Evolutionary conservation across 1,284 basidiomycete genomes (phyloP).

Genomic region (Wallemia ichthyophaga): DNA sequence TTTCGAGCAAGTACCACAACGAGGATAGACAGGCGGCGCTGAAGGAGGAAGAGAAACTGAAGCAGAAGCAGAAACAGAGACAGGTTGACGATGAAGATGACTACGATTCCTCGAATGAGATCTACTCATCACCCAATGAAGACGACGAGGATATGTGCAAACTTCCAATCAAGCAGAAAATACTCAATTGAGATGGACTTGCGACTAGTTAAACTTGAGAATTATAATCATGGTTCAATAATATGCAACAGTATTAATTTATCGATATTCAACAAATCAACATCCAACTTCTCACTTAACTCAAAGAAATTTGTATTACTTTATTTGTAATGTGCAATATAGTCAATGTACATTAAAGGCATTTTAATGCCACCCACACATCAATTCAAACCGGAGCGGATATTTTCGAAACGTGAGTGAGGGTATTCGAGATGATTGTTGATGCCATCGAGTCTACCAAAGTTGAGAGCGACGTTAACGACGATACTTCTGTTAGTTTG

Average conservation of each 20-base stretch:
- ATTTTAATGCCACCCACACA: no score
- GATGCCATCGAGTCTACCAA: slow-evolving; percentile 11
- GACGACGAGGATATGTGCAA: not conserved
- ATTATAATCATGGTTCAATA: no score
- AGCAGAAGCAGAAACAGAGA: no score
- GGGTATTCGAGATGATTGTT: slow-evolving; percentile 15
- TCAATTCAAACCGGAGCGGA: slow-evolving; percentile 9
- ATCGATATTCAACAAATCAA: no score
- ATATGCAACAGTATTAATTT: no score
- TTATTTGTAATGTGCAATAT: no score
- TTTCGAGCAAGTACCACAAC: not conserved
- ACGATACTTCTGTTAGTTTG: slow-evolving; percentile 7
- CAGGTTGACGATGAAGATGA: not conserved
- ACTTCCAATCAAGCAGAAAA: not conserved
- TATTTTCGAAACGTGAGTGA: slow-evolving; percentile 15
- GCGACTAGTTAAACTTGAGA: no score
- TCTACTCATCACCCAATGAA: not conserved
- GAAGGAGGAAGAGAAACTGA: no score
- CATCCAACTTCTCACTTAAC: no score
- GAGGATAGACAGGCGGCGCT: not conserved
- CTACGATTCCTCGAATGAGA: not conserved
- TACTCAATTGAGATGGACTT: no score
- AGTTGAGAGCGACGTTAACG: slow-evolving; percentile 3
- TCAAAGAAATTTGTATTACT: no score
- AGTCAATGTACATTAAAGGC: no score